Evolutionary conservation across 1,284 basidiomycete species (phyloP).

Genomic region (Apiotrichum sp.): DNA sequence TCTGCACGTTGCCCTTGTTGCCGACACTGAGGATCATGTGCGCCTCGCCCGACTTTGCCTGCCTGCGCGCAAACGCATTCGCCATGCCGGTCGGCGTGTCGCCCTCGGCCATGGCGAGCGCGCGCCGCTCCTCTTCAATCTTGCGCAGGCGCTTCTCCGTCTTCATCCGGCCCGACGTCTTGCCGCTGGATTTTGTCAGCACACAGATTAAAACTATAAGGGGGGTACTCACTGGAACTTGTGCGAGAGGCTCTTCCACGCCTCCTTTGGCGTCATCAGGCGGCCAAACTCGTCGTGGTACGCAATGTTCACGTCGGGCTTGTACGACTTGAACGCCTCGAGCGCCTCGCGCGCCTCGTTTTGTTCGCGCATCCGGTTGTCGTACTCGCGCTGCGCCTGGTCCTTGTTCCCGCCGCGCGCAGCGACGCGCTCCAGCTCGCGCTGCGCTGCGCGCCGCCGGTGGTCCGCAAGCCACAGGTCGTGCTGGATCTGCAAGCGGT

Average conservation of each 20-base stretch:
- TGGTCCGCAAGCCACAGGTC: constrained; percentile 88
- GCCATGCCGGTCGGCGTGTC: constrained; percentile 92
- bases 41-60: constrained; percentile 85
- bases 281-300: constrained; percentile 93
- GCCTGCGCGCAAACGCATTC: constrained; percentile 78
- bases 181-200: constrained; percentile 51
- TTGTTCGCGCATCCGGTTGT: constrained; percentile 84
- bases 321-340: constrained; percentile 86
- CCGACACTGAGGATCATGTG: constrained; percentile 90
- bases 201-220: neutral
- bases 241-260: constrained; percentile 91
- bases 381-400: constrained; percentile 88
- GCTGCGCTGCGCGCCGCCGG: constrained; percentile 64
- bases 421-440: constrained; percentile 71
- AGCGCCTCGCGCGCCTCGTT: constrained; percentile 77
- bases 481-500: constrained; percentile 66
- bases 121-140: constrained; percentile 88
- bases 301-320: constrained; percentile 91
- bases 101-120: constrained; percentile 79
- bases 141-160: constrained; percentile 88
- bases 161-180: constrained; percentile 88
- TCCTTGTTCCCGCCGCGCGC: constrained; percentile 78
- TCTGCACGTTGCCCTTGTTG: constrained; percentile 71
- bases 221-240: constrained; percentile 62
- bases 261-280: constrained; percentile 81